These are phyloP conservation scores for Suhomyces tanzawaensis DNA, from an alignment of 805 yeast genomes.

Conservation along the genomic window DNA sequence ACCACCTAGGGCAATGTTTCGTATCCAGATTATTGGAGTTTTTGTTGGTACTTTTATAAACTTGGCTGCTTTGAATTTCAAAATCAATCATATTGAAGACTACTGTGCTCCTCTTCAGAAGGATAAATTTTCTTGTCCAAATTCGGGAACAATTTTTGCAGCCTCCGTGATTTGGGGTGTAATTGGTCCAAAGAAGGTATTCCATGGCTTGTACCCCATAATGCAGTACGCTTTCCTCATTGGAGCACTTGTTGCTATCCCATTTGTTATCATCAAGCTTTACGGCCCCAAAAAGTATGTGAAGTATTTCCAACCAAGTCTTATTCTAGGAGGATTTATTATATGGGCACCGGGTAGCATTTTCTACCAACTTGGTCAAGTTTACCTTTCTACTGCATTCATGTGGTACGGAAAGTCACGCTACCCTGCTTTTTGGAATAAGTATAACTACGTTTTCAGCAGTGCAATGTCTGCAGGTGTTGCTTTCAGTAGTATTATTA, in stretches of 20 bases:
- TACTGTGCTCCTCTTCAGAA: conserved; percentile 43
- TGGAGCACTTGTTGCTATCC: conserved; percentile 27
- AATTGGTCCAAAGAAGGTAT: conserved; percentile 37
- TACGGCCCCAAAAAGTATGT: conserved; percentile 17
- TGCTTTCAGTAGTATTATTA: conserved; percentile 32
- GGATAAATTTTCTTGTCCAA: conserved; percentile 42
- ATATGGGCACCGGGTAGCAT: conserved; percentile 33
- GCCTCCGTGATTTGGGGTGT: conserved; percentile 66
- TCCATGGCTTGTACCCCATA: conserved; percentile 31
- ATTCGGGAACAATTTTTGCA: conserved; percentile 38
- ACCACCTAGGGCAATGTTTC: conserved; percentile 21
- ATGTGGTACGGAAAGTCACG: conserved; percentile 26
- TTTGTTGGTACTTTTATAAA: conserved; percentile 23
- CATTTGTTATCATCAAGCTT: conserved; percentile 15
- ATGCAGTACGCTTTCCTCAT: conserved; percentile 35
- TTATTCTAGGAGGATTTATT: conserved; percentile 31
- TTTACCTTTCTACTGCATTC: conserved; percentile 23
- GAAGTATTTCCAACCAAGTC: conserved; percentile 32
- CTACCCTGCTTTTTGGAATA: conserved; percentile 34
- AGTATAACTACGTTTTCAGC: conserved; percentile 31
- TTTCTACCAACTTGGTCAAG: conserved; percentile 26
- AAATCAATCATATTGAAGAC: conserved; percentile 27
- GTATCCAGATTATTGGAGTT: conserved; percentile 25
- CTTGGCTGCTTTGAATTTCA: conserved; percentile 29
- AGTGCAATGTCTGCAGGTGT: conserved; percentile 32